Base-by-base conservation (phyloP, 805 yeast species). In the Candida vaughaniae region DNA sequence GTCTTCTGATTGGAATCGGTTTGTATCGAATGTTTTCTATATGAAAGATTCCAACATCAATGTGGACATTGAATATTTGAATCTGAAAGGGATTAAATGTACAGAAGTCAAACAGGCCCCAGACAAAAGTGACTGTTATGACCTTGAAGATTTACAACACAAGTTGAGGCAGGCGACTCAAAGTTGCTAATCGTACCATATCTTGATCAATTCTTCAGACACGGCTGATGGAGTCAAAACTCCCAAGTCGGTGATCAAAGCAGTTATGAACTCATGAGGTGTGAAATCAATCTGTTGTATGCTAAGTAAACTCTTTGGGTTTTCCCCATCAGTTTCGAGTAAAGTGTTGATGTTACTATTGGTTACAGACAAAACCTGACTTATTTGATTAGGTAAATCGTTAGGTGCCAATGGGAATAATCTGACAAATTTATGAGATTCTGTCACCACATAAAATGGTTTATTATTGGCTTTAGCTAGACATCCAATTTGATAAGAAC, bases 191-290 rank as follows among this genome's bases (percentile, higher is more conserved):
- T 90, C 97, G 54, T 89, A 90, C 97, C 97, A 93, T 80, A 93
- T 88, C 64, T 93, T 93, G 58, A 93, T 93, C 61, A 93, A 75
- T 64, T 93, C 99, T 60, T 93, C 99, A n/a, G 95, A 84, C 15
- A 93, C 99, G 0, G 98, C 98, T 42, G 95, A 84, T 9, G 99
- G 96, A 5, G 99, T 93, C 48, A 93, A 72, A 1, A 93, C 97
- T 12, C 99, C 99, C 46, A 93, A 70, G 59, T 93, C 99, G 3
- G 99, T 91, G 42, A 93, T 88, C 48, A 93, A 73, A 3, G 98
- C 98, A 3, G 99, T 93, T 36, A 93, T 85, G 54, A 82, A 88
- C 50, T 90, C 91, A 62, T 93, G 96, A 9, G 97, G 95, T 0
- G 99, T 93, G 64, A 89, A 95, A 61, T 93, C 99, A 33, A 89